phyloP scores from a whole-genome alignment of 2,329 filamentous ascomycete species.

The Phaeophleospora eucalypticola region DNA sequence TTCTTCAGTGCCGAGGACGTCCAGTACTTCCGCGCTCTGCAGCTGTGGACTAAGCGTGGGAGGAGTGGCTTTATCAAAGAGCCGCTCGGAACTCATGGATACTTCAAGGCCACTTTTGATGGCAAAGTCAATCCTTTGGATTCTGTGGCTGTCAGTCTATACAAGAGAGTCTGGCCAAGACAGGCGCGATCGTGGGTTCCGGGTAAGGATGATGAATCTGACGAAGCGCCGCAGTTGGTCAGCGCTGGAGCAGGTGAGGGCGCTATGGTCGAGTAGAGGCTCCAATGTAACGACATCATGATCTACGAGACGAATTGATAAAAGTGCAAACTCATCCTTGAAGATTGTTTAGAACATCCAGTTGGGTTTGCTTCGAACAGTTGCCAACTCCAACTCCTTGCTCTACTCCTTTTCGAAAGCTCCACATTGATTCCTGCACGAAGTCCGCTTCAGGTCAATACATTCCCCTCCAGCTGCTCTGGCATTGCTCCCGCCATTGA shows the following conservation, averaged over 20 bases:
- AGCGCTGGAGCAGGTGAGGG: constrained; percentile 7
- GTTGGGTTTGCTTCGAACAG: too few species aligned
- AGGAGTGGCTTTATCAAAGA: constrained; percentile 91
- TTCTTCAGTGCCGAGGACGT: constrained; percentile 97
- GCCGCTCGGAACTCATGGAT: constrained; percentile 91
- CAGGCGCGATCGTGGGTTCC: constrained; percentile 18
- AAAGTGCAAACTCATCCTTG: too few species aligned
- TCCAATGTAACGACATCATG: background rate
- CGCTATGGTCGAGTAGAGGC: constrained; percentile 16
- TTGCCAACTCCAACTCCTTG: too few species aligned
- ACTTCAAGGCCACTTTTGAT: constrained; percentile 99
- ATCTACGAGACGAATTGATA: background rate
- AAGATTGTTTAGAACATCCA: too few species aligned
- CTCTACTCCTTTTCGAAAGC: too few species aligned
- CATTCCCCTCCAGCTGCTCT: too few species aligned
- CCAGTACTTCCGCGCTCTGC: constrained; percentile 94
- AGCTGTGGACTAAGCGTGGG: constrained; percentile 88
- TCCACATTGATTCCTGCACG: too few species aligned
- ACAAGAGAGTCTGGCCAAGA: constrained; percentile 60
- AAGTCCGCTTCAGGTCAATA: too few species aligned
- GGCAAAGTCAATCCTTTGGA: constrained; percentile 94
- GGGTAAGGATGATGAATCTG: constrained; percentile 1
- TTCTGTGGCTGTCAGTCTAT: constrained; percentile 75
- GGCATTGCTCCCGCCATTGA: too few species aligned
- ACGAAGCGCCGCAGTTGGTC: constrained; percentile 19